phyloP scores from a whole-genome alignment of 345 rosid genomes.

The Citrus maxima region DNA sequence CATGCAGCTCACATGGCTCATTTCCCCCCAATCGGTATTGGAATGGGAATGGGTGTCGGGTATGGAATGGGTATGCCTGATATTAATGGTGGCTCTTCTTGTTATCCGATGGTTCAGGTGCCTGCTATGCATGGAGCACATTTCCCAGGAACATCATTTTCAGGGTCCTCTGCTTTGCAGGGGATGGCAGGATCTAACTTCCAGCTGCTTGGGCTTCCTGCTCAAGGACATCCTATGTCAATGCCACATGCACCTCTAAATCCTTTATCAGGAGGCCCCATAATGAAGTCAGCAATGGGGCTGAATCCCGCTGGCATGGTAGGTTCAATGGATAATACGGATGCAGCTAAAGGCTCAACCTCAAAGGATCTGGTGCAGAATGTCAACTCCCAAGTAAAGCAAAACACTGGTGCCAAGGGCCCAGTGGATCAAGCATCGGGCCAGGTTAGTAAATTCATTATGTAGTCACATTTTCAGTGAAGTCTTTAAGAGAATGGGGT shows the following conservation, averaged over 20 bases:
- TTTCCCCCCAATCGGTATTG: conserved; percentile 45
- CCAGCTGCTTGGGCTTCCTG: conserved; percentile 39
- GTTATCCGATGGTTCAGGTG: conserved; percentile 42
- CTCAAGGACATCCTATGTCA: conserved; percentile 47
- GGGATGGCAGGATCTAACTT: conserved; percentile 42
- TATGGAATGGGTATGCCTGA: conserved; percentile 62
- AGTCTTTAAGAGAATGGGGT: not conserved
- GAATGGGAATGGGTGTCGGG: conserved; percentile 70
- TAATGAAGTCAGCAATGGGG: conserved; percentile 35
- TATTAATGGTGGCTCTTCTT: conserved; percentile 40
- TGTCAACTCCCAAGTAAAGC: conserved; percentile 30
- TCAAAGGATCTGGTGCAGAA: conserved; percentile 44
- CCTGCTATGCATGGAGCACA: conserved; percentile 52
- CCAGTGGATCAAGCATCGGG: conserved; percentile 30
- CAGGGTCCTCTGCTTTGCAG: conserved; percentile 30
- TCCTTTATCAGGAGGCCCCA: conserved; percentile 38
- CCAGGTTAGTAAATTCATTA: conserved; percentile 38
- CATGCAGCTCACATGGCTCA: conserved; percentile 56
- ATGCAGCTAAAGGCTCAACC: conserved; percentile 29
- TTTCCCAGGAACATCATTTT: conserved; percentile 40
- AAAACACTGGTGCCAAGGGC: conserved; percentile 31
- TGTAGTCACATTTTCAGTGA: not conserved
- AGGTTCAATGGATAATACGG: conserved; percentile 32
- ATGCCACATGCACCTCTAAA: conserved; percentile 34
- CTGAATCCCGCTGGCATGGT: conserved; percentile 23